phyloP scores from a whole-genome alignment of 2,329 filamentous ascomycete species.

The Metarhizium robertsii region DNA sequence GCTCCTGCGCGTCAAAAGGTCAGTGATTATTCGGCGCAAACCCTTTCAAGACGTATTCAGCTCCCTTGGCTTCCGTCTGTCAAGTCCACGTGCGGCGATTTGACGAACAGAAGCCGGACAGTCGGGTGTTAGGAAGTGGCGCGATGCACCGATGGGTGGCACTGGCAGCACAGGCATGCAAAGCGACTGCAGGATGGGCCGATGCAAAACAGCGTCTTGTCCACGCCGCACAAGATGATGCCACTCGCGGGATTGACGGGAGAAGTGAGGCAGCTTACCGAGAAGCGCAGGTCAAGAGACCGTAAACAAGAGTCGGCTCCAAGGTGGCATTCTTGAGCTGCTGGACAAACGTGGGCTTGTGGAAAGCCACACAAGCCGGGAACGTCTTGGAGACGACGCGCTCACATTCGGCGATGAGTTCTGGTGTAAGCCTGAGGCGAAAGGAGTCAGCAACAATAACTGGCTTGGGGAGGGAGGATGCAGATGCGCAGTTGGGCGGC shows the following conservation, averaged over 20 bases:
- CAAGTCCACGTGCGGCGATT: neutral
- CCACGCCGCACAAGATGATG: neutral
- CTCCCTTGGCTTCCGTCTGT: neutral
- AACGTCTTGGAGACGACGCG: constrained; percentile 52
- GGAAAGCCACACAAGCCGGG: constrained; percentile 52
- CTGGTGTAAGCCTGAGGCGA: constrained; percentile 38
- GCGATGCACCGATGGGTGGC: neutral
- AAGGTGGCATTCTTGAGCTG: constrained; percentile 48
- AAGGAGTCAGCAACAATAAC: constrained; percentile 10
- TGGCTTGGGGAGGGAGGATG: neutral
- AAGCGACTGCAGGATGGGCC: neutral
- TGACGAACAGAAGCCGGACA: neutral
- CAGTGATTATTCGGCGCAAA: neutral
- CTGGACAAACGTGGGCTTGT: constrained; percentile 53
- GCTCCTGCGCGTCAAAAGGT: constrained; percentile 28
- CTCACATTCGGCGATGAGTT: constrained; percentile 50
- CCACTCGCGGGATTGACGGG: constrained; percentile 7
- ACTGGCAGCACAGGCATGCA: neutral
- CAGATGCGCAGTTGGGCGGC: no score
- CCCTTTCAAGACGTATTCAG: no score
- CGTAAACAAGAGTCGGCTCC: constrained; percentile 48
- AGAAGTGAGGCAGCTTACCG: constrained; percentile 34
- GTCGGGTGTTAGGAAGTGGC: constrained; percentile 1
- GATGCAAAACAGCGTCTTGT: neutral
- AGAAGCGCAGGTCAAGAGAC: constrained; percentile 47